phyloP scores from a whole-genome alignment of 2,329 filamentous ascomycete genomes.

The Trichoderma afroharzianum region DNA sequence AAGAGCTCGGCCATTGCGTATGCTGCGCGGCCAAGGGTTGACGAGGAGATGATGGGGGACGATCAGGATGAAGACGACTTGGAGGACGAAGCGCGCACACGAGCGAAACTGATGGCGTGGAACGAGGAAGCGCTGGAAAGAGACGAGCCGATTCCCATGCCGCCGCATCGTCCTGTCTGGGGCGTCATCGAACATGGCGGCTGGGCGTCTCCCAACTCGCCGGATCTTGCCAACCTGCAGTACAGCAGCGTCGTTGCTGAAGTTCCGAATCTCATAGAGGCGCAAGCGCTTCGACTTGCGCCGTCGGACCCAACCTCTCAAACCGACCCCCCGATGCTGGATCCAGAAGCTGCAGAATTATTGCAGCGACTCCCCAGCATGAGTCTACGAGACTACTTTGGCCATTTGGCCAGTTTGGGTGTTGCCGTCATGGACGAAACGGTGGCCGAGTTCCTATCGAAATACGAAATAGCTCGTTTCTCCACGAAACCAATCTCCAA shows the following conservation, averaged over 20 bases:
- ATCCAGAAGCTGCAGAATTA: conserved; percentile 64
- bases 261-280: conserved; percentile 85
- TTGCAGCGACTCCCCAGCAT: conserved; percentile 68
- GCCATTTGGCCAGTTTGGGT: conserved; percentile 63
- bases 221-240: conserved; percentile 75
- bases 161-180: conserved; percentile 60
- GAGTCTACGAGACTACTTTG: conserved; percentile 75
- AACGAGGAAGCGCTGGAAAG: conserved; percentile 29
- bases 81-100: conserved; percentile 21
- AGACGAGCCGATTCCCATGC: conserved; percentile 45
- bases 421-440: conserved; percentile 48
- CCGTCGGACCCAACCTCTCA: conserved; percentile 48
- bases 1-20: conserved; percentile 79
- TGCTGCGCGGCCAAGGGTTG: conserved; percentile 44
- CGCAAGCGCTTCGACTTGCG: conserved; percentile 83
- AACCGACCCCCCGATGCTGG: conserved; percentile 46
- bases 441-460: conserved; percentile 62
- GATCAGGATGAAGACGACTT: conserved; percentile 7
- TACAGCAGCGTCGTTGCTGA: conserved; percentile 79
- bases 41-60: conserved; percentile 17
- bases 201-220: conserved; percentile 77
- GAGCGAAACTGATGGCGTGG: background rate
- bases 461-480: conserved; percentile 85
- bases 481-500: conserved; percentile 67
- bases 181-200: conserved; percentile 80